These are phyloP conservation scores for Xerocomus nothofagi DNA, from an alignment of 1,284 basidiomycete species.

Conservation along the genomic window DNA sequence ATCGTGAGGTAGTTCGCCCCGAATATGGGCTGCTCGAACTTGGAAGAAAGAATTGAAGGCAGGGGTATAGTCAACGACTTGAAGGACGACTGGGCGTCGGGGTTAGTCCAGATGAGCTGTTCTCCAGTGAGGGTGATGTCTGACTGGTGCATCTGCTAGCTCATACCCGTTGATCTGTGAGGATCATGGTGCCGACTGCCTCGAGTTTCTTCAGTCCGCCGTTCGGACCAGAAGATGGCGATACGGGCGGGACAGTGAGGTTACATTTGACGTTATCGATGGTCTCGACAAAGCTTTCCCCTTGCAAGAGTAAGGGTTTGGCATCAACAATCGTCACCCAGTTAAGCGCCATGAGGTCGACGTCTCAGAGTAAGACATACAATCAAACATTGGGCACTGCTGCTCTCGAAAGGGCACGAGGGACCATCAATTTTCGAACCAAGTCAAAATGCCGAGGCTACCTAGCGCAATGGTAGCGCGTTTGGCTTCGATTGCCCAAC, in stretches of 20 bases:
- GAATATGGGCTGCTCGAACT: constrained; percentile 74
- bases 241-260: constrained; percentile 55
- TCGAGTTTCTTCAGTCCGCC: constrained; percentile 59
- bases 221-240: constrained; percentile 48
- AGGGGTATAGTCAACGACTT: constrained; percentile 60
- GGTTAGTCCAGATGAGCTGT: constrained; percentile 65
- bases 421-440: not conserved
- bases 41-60: constrained; percentile 61
- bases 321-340: constrained; percentile 67
- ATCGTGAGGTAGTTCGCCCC: constrained; percentile 66
- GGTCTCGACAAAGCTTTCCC: constrained; percentile 58
- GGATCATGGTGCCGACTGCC: constrained; percentile 54
- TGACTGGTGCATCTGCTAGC: constrained; percentile 2
- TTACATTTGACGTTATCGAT: constrained; percentile 57
- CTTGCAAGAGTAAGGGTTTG: constrained; percentile 60
- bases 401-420: not conserved
- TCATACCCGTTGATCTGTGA: constrained; percentile 73
- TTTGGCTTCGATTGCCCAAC: constrained; percentile 77
- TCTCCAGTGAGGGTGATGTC: not conserved
- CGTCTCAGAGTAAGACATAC: not conserved
- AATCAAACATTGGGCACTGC: not conserved
- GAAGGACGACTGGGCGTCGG: constrained; percentile 41
- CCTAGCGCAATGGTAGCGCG: constrained; percentile 67
- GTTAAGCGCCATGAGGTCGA: constrained; percentile 66
- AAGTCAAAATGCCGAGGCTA: constrained; percentile 21